Conservation (phyloP, 1,284 basidiomycete genomes). For the Ustilago trichophora region DNA sequence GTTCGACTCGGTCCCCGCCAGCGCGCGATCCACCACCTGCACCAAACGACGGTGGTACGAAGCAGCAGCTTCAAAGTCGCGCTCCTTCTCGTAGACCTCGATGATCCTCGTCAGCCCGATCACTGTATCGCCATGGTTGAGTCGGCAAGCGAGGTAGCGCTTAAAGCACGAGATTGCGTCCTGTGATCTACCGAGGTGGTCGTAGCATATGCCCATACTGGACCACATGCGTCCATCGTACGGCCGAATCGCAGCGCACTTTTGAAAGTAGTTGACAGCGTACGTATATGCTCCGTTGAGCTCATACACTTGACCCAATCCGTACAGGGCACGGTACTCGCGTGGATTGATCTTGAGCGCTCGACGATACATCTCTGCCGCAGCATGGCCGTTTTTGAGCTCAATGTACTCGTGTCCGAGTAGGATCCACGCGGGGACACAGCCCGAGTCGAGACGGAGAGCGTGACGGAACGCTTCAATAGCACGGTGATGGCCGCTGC, state of each 20-base stretch:
- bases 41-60: slow-evolving; percentile 62
- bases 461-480: slow-evolving; percentile 94
- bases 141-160: slow-evolving; percentile 60
- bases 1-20: slow-evolving; percentile 47
- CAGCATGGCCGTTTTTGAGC: slow-evolving; percentile 98
- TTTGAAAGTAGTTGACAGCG: slow-evolving; percentile 94
- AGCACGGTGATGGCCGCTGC: slow-evolving; percentile 92
- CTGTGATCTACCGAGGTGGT: slow-evolving; percentile 74
- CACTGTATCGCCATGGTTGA: slow-evolving; percentile 58
- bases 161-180: slow-evolving; percentile 63
- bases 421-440: slow-evolving; percentile 96
- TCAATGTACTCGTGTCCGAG: slow-evolving; percentile 99
- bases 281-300: slow-evolving; percentile 95
- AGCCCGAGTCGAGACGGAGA: slow-evolving; percentile 90
- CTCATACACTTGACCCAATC: slow-evolving; percentile 96
- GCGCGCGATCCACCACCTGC: slow-evolving; percentile 52
- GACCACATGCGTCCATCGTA: slow-evolving; percentile 97
- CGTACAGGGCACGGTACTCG: slow-evolving; percentile 93
- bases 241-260: slow-evolving; percentile 88
- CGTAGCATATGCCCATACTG: slow-evolving; percentile 91
- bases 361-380: slow-evolving; percentile 94
- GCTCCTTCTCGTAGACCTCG: slow-evolving; percentile 57
- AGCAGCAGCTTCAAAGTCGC: slow-evolving; percentile 47
- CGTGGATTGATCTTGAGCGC: slow-evolving; percentile 95
- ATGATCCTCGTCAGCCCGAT: slow-evolving; percentile 58